Evolutionary conservation across 805 yeast species (phyloP).

Genomic region (Kluyveromyces wickerhamii): DNA sequence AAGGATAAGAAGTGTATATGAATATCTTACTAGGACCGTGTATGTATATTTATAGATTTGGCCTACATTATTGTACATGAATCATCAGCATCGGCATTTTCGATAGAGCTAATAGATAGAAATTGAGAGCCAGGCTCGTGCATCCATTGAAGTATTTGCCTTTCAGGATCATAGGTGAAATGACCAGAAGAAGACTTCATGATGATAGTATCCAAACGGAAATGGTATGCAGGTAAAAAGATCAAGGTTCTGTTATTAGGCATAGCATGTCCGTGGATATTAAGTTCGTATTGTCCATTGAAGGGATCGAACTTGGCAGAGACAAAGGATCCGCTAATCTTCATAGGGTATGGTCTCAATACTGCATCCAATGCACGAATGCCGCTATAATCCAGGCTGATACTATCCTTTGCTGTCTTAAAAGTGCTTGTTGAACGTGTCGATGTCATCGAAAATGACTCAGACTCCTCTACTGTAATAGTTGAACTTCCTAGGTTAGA

Average conservation of each 20-base stretch:
- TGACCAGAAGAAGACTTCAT: conserved; percentile 50
- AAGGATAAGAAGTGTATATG: too few relatives aligned
- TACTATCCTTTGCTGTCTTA: conserved; percentile 1
- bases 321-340: conserved; percentile 50
- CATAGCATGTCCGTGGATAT: conserved; percentile 30
- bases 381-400: conserved; percentile 35
- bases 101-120: conserved; percentile 19
- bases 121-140: conserved; percentile 42
- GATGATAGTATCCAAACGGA: conserved; percentile 39
- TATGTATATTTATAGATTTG: too few relatives aligned
- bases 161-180: conserved; percentile 41
- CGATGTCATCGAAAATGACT: not conserved
- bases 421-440: not conserved
- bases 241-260: conserved; percentile 45
- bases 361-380: conserved; percentile 69
- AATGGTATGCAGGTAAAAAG: conserved; percentile 69
- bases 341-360: conserved; percentile 66
- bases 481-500: conserved; percentile 1
- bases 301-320: conserved; percentile 53
- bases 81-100: conserved; percentile 4
- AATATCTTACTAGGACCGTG: too few relatives aligned
- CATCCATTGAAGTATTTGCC: conserved; percentile 63
- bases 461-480: conserved; percentile 1
- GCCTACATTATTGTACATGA: conserved; percentile 7
- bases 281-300: conserved; percentile 39